Conservation (phyloP, 2,329 filamentous ascomycete genomes). For the Pseudonectria foliicola region DNA sequence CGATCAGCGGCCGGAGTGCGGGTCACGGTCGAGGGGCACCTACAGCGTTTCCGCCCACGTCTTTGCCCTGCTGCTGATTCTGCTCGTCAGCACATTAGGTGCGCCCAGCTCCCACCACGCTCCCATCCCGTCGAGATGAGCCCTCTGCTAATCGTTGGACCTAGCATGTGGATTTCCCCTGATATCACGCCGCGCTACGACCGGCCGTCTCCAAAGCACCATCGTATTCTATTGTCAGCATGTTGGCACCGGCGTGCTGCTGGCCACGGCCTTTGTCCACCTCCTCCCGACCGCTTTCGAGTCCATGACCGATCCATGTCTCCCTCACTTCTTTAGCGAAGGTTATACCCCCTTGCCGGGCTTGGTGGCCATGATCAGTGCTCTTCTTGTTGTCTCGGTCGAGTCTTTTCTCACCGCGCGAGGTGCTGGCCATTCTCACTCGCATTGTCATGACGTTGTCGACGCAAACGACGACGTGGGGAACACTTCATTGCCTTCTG, state of each 20-base stretch:
- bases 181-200: conserved; percentile 51
- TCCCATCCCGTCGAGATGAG: not conserved
- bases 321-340: conserved; percentile 71
- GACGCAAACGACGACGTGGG: conserved; percentile 38
- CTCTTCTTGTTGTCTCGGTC: conserved; percentile 74
- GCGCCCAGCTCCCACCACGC: conserved; percentile 16
- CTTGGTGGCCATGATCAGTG: conserved; percentile 72
- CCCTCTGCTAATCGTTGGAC: conserved; percentile 1
- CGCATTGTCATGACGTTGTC: conserved; percentile 44
- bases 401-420: conserved; percentile 82
- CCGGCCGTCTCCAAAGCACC: conserved; percentile 48
- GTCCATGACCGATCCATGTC: conserved; percentile 61
- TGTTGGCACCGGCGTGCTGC: conserved; percentile 77
- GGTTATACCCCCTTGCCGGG: conserved; percentile 76
- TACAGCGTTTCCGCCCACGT: conserved; percentile 65
- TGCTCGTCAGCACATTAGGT: conserved; percentile 53
- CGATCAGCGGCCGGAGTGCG: conserved; percentile 42
- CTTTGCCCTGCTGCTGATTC: conserved; percentile 59
- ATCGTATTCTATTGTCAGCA: conserved; percentile 64
- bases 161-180: conserved; percentile 60
- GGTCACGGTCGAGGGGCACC: conserved; percentile 42
- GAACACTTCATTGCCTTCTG: conserved; percentile 20
- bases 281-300: conserved; percentile 61
- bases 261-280: conserved; percentile 81
- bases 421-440: conserved; percentile 55